These are phyloP conservation scores for Starmerella stigmatis DNA, from an alignment of 805 yeast species.

Conservation along the genomic window DNA sequence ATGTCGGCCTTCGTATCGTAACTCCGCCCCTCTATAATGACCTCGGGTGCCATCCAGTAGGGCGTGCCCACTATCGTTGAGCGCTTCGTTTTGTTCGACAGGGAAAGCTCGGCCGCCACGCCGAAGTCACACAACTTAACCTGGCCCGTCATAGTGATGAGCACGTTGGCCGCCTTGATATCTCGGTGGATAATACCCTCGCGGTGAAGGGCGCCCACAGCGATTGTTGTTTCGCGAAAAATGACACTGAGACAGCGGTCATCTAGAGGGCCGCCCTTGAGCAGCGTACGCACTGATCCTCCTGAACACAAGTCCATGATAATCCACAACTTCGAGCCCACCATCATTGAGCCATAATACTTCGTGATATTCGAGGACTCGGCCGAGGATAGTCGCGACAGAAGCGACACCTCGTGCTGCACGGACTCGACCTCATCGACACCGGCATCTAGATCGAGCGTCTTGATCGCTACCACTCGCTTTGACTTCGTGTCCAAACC, in stretches of 20 bases:
- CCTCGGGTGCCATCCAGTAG: constrained; percentile 50
- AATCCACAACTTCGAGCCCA: constrained; percentile 91
- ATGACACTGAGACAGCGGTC: constrained; percentile 78
- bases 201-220: constrained; percentile 69
- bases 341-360: constrained; percentile 77
- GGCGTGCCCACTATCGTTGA: constrained; percentile 76
- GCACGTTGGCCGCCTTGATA: constrained; percentile 89
- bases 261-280: constrained; percentile 79
- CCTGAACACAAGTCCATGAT: constrained; percentile 97
- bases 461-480: constrained; percentile 84
- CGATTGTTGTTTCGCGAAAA: constrained; percentile 67
- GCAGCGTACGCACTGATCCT: constrained; percentile 77
- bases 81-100: constrained; percentile 56
- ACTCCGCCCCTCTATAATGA: constrained; percentile 36
- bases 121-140: constrained; percentile 96
- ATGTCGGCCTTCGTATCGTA: constrained; percentile 76
- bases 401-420: constrained; percentile 80
- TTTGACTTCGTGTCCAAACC: constrained; percentile 51
- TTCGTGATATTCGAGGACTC: constrained; percentile 82
- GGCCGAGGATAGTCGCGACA: constrained; percentile 60
- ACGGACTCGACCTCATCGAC: constrained; percentile 93
- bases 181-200: constrained; percentile 93
- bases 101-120: constrained; percentile 85
- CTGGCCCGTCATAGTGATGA: constrained; percentile 77
- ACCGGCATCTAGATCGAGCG: constrained; percentile 79